These are phyloP conservation scores for Dovyalis caffra DNA, from an alignment of 345 rosid genomes.

Conservation along the genomic window DNA sequence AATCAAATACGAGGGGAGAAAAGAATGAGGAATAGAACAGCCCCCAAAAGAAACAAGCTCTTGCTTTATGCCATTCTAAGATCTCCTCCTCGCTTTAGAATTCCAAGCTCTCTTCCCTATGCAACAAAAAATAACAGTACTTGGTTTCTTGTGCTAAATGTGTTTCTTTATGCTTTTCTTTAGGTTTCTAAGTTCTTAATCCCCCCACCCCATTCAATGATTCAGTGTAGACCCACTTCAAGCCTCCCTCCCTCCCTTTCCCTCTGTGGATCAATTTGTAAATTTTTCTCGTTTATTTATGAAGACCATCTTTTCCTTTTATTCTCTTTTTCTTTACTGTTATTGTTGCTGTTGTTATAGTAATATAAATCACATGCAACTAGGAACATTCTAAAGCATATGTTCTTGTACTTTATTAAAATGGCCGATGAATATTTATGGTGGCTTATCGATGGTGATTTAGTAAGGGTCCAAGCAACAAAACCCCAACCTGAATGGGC, in stretches of 20 bases:
- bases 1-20: conserved; percentile 11
- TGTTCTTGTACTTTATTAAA: conserved; percentile 35
- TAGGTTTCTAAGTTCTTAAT: conserved; percentile 33
- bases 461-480: conserved; percentile 27
- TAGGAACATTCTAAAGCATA: conserved; percentile 56
- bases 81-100: conserved; percentile 30
- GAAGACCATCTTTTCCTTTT: conserved; percentile 32
- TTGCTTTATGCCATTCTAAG: conserved; percentile 31
- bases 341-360: conserved; percentile 15
- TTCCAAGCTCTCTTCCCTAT: conserved; percentile 55
- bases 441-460: conserved; percentile 19
- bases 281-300: conserved; percentile 23
- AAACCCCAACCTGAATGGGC: conserved; percentile 22
- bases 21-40: conserved; percentile 17
- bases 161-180: conserved; percentile 47
- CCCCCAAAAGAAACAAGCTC: conserved; percentile 26
- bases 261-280: conserved; percentile 2
- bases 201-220: conserved; percentile 34
- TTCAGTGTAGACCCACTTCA: conserved; percentile 31
- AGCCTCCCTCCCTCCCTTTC: conserved; percentile 9
- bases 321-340: conserved; percentile 29
- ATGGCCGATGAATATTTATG: conserved; percentile 22
- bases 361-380: conserved; percentile 41
- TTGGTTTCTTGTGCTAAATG: conserved; percentile 49
- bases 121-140: conserved; percentile 36